A percentile compares a stretch with the other conserved stretches of the same genome.
Evolutionary conservation across 805 yeast species (phyloP).

Genomic region (Yamadazyma philogaea): DNA sequence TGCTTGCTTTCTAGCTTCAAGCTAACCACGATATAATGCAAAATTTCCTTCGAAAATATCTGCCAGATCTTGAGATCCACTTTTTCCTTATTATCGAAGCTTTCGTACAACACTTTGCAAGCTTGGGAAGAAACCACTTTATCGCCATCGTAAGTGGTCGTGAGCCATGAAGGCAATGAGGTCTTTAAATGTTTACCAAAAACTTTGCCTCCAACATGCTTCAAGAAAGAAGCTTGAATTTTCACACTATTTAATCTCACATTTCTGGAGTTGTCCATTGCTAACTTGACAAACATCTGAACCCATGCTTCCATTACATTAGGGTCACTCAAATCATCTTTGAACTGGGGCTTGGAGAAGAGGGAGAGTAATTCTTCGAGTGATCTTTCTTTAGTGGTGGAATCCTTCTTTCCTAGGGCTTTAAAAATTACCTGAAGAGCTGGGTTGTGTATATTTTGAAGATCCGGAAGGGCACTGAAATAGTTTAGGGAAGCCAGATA

Average conservation of each 20-base stretch:
- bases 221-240: slow-evolving; percentile 49
- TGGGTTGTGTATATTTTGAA: slow-evolving; percentile 32
- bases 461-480: slow-evolving; percentile 74
- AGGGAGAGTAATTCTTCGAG: slow-evolving; percentile 48
- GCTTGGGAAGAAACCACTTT: slow-evolving; percentile 54
- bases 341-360: slow-evolving; percentile 18
- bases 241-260: slow-evolving; percentile 65
- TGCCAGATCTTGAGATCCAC: slow-evolving; percentile 54
- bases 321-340: slow-evolving; percentile 39
- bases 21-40: slow-evolving; percentile 52
- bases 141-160: slow-evolving; percentile 72
- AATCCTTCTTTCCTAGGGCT: slow-evolving; percentile 71
- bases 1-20: slow-evolving; percentile 56
- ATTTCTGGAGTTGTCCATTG: slow-evolving; percentile 64
- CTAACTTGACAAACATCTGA: slow-evolving; percentile 76
- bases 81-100: slow-evolving; percentile 56
- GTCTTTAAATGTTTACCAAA: slow-evolving; percentile 67
- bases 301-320: slow-evolving; percentile 63
- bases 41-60: slow-evolving; percentile 52
- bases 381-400: slow-evolving; percentile 82
- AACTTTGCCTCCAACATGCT: slow-evolving; percentile 51
- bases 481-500: slow-evolving; percentile 66
- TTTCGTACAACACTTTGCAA: slow-evolving; percentile 40
- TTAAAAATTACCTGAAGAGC: slow-evolving; percentile 66
- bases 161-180: slow-evolving; percentile 68